Conservation (phyloP, 768 basidiomycete species). For the Lyophyllum decastes region DNA sequence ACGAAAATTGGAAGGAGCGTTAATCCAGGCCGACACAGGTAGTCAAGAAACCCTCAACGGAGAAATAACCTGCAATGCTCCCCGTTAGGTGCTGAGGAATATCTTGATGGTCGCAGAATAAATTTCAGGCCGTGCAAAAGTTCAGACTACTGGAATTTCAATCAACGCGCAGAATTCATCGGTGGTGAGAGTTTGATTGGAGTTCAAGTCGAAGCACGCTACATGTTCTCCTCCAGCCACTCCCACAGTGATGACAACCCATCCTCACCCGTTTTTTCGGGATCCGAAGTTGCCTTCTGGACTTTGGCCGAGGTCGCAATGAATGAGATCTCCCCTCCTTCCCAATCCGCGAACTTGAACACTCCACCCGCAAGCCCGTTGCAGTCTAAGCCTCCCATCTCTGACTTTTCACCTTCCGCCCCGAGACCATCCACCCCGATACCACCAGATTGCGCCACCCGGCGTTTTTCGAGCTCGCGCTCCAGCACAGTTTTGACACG, state of each 20-base stretch:
- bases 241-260: constrained; percentile 46
- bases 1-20: too few species aligned
- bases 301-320: constrained; percentile 54
- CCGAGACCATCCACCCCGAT: constrained; percentile 76
- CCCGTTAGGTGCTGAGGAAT: too few species aligned
- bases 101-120: too few species aligned
- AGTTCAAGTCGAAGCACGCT: constrained; percentile 11
- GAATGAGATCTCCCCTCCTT: constrained; percentile 78
- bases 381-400: constrained; percentile 78
- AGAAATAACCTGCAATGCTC: too few species aligned
- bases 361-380: constrained; percentile 47
- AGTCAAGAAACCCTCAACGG: too few species aligned
- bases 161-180: too few species aligned
- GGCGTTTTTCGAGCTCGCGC: constrained; percentile 81
- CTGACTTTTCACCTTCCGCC: constrained; percentile 61
- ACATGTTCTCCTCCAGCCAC: constrained; percentile 50
- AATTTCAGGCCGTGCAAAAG: too few species aligned
- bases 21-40: too few species aligned
- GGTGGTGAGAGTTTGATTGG: too few species aligned
- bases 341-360: constrained; percentile 83
- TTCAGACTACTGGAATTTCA: too few species aligned
- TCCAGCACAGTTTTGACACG: constrained; percentile 80
- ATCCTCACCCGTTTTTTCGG: constrained; percentile 37
- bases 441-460: constrained; percentile 60
- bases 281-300: constrained; percentile 22